Percentiles rank a stretch among this genome's conserved stretches.
phyloP scores from a whole-genome alignment of 1,284 basidiomycete genomes.

The Athelia sp. region DNA sequence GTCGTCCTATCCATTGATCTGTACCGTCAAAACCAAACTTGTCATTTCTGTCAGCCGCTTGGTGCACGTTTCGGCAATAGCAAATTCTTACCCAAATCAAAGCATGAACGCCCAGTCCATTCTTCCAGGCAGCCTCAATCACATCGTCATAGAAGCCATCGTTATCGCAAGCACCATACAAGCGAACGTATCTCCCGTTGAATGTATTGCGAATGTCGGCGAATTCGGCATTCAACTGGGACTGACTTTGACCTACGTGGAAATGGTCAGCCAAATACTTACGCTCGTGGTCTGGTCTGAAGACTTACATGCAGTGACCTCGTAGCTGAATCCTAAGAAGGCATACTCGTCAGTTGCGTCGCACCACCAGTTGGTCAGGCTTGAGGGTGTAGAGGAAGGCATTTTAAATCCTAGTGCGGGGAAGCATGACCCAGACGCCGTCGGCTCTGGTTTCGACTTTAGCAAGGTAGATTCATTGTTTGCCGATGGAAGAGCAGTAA shows the following conservation, averaged over 20 bases:
- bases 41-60: no score
- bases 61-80: no score
- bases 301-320: conserved; percentile 51
- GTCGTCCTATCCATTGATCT: conserved; percentile 49
- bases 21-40: conserved; percentile 61
- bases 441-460: not conserved
- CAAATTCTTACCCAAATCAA: conserved; percentile 58
- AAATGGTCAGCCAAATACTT: not conserved
- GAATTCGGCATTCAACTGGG: conserved; percentile 54
- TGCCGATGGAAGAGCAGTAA: no score
- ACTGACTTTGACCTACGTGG: conserved; percentile 39
- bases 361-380: conserved; percentile 64
- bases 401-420: conserved; percentile 56
- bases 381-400: conserved; percentile 43
- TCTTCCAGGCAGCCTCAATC: conserved; percentile 67
- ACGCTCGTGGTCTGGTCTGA: not conserved
- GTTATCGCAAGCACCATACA: conserved; percentile 65
- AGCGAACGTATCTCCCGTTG: conserved; percentile 63
- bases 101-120: conserved; percentile 66
- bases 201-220: conserved; percentile 55
- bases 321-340: conserved; percentile 72
- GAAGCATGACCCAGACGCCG: conserved; percentile 33
- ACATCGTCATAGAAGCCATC: conserved; percentile 64
- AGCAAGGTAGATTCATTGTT: no score
- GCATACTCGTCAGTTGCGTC: conserved; percentile 55